Evolutionary conservation across 202 grass and related monocot genomes (phyloP), one percentile per base, ranked within the genome.

Genomic region (Miscanthus sacchariflorus): DNA sequence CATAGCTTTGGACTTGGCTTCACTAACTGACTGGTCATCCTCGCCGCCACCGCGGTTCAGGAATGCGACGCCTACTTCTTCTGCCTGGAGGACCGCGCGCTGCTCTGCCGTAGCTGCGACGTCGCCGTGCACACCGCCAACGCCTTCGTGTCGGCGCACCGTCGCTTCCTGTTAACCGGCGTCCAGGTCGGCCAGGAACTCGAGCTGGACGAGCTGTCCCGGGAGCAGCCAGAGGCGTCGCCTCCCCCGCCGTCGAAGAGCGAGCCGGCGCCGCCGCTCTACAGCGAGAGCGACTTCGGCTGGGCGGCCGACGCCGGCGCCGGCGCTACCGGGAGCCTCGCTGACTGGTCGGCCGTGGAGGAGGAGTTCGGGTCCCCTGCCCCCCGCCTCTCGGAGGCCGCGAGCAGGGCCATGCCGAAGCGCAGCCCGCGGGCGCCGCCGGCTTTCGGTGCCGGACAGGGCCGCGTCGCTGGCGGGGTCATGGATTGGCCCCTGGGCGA

Each of bases 21-120:
- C 90, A 21, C 52, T 21, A 5, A 18, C 48, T 18, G 58, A 21
- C 58, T 9, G 19, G 58, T 23, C n/a, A 82, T 40, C 56, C 61
- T 63, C 79, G 63, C 84, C n/a, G 52, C 43, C 40, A 21, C 25
- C 17, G 46, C 30, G 28, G 13, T 89, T 68, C 90, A 97, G 95
- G 95, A 98, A 71, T 64, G 87, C 83, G 85, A 91, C 73, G 95
- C 93, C 15, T 98, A 93, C 87, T 98, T 98, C 87, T 98, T 98
- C 87, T 98, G 95, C 88, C 76, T 98, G 9, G 93, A 98, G 83
- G 95, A 98, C 74, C 90, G 95, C 23, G 95, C 95, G 17, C 84
- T 98, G 82, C 87, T 98, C 38, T 98, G 95, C 87, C 83, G 95
- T 71, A 98, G 89, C 82, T 98, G 95, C 85, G 95, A 97, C 79